These are phyloP conservation scores for Podaxis sp. DNA, from an alignment of 768 basidiomycete genomes.

Conservation along the genomic window DNA sequence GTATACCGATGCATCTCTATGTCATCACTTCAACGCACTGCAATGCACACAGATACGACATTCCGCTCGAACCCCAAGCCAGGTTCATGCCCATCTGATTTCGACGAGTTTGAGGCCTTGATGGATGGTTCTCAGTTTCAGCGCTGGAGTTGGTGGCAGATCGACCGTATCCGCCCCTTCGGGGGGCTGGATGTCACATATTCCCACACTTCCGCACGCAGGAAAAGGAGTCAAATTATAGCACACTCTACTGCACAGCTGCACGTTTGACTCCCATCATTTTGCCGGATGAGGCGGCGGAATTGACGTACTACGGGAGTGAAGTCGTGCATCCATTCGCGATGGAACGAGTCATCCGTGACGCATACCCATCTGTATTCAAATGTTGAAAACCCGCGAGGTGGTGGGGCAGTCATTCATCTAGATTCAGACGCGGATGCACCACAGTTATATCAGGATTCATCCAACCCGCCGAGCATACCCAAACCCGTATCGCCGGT, in stretches of 20 bases:
- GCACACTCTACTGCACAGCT: constrained; percentile 29
- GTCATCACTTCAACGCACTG: no score
- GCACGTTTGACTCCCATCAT: constrained; percentile 91
- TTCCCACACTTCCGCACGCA: no score
- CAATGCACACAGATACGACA: no score
- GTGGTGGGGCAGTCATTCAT: constrained; percentile 91
- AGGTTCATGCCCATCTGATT: no score
- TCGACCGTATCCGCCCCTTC: no score
- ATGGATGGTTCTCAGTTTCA: no score
- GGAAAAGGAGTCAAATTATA: no score
- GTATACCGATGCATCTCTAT: no score
- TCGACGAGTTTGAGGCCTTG: no score
- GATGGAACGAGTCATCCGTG: constrained; percentile 93
- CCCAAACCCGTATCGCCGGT: constrained; percentile 36
- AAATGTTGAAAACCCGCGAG: constrained; percentile 91
- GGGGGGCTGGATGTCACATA: no score
- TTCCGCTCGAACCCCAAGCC: no score
- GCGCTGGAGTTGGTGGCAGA: no score
- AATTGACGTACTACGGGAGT: constrained; percentile 97
- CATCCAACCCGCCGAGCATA: constrained; percentile 27
- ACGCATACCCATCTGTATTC: constrained; percentile 94
- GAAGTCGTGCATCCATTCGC: constrained; percentile 99
- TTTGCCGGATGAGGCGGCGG: constrained; percentile 96
- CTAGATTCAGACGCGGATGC: constrained; percentile 61
- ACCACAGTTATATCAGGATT: constrained; percentile 21